These are phyloP conservation scores for Periglandula ipomoeae DNA, from an alignment of 2,329 filamentous ascomycete genomes.

Conservation along the genomic window DNA sequence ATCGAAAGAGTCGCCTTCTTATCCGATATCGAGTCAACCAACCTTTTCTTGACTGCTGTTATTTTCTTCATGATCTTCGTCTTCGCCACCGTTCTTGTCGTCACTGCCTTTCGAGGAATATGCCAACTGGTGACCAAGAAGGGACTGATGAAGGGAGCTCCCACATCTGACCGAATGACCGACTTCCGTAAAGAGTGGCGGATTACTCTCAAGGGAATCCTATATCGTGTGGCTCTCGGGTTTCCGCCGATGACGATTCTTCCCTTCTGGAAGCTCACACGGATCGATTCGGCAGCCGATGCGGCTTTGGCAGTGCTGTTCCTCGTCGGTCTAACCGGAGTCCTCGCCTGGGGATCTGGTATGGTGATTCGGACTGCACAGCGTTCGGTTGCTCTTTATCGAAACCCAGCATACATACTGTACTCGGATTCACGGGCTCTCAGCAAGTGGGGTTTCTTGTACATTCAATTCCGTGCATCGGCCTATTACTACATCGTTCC, in stretches of 20 bases:
- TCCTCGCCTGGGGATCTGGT: constrained; percentile 73
- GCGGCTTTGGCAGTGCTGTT: constrained; percentile 81
- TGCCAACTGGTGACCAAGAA: constrained; percentile 67
- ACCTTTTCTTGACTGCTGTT: constrained; percentile 84
- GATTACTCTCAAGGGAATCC: constrained; percentile 80
- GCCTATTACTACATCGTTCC: constrained; percentile 91
- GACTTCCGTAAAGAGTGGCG: constrained; percentile 92
- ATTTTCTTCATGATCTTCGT: constrained; percentile 82
- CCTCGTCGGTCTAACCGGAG: constrained; percentile 65
- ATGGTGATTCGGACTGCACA: constrained; percentile 84
- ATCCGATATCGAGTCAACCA: constrained; percentile 70
- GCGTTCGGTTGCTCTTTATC: constrained; percentile 80
- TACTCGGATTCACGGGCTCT: constrained; percentile 87
- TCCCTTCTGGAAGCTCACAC: constrained; percentile 84
- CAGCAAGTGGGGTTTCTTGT: constrained; percentile 96
- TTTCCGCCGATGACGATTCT: constrained; percentile 84
- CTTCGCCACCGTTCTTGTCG: constrained; percentile 59
- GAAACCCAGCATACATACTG: constrained; percentile 89
- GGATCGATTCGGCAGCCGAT: constrained; percentile 72
- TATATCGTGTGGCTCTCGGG: constrained; percentile 79
- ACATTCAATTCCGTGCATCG: constrained; percentile 89
- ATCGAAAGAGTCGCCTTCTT: constrained; percentile 77
- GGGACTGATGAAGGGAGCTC: constrained; percentile 55
- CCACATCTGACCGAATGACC: constrained; percentile 62
- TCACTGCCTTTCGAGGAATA: constrained; percentile 68